Base-by-base conservation (phyloP, 2,329 filamentous ascomycete genomes). In the Paraphoma chrysanthemicola region DNA sequence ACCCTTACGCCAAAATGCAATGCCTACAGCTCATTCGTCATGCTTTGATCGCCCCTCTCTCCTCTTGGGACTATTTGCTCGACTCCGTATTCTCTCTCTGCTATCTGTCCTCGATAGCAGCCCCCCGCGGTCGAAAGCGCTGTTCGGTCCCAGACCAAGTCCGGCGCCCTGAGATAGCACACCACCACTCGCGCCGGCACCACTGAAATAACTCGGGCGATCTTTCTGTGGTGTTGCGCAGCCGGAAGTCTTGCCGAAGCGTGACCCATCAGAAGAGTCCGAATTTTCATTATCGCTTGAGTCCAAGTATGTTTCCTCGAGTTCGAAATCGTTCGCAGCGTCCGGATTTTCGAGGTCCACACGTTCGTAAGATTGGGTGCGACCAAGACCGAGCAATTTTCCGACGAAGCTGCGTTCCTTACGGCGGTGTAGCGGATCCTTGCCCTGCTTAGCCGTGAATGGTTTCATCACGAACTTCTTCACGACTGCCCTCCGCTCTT, bases 101-200 rank as follows among this genome's bases (percentile, higher is more conserved):
- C 92, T 96, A 72, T 97, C 94, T 0, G 91, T 96, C 64, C 94
- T 82, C 2, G 92, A 86, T 51, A 91, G 88, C 61, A 97, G 75
- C 1, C 93, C 93, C 45, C 86, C 88, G 39, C 92, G 78, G 53
- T 86, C 85, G 51, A 73, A 71, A 11, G 56, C 70, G 38, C 53
- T 57, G 3, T 67, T 62, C 6, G 69, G 67, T 7, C 54, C 71
- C 58, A 69, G 67, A 49, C 74, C 77, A 18, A 76, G 47, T 2
- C 68, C 71, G 1, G 64, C 64, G 0, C 74, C 77, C 45, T 76
- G 73, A 9, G 57, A 48, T 28, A 71, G 39, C 18, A 73, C 51
- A 49, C 74, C 69, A 14, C 53, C 45, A 6, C 56, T 58, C 12
- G 58, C 23, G 23, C 23, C 23, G 11, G 43, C 50, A 11, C 46